phyloP scores from a whole-genome alignment of 768 basidiomycete genomes.

The Rickenella mellea region DNA sequence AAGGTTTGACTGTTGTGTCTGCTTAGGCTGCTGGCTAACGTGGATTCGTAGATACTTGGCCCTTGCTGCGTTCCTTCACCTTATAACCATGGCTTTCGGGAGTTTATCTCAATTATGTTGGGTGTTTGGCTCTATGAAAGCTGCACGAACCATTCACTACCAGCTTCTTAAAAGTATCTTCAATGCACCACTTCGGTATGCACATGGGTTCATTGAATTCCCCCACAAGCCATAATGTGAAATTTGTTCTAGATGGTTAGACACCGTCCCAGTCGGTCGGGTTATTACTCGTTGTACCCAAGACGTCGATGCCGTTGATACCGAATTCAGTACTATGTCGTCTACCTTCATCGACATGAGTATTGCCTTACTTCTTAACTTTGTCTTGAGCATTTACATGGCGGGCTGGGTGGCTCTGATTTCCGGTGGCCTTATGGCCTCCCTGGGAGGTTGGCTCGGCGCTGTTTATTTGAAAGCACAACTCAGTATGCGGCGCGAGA shows the following conservation, averaged over 20 bases:
- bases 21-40: no score
- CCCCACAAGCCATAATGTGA: no score
- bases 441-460: slow-evolving; percentile 24
- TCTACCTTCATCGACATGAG: slow-evolving; percentile 1
- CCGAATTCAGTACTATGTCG: neutral
- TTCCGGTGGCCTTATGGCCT: slow-evolving; percentile 15
- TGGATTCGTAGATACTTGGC: slow-evolving; percentile 34
- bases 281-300: slow-evolving; percentile 21
- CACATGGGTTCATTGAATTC: no score
- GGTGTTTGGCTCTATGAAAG: slow-evolving; percentile 37
- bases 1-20: slow-evolving; percentile 6
- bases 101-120: slow-evolving; percentile 29
- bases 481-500: slow-evolving; percentile 23
- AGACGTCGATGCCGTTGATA: slow-evolving; percentile 10
- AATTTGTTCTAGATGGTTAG: slow-evolving; percentile 17
- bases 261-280: slow-evolving; percentile 19
- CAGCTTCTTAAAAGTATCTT: slow-evolving; percentile 43
- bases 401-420: slow-evolving; percentile 2
- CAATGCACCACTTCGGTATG: slow-evolving; percentile 52
- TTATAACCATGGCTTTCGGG: slow-evolving; percentile 38
- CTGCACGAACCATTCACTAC: slow-evolving; percentile 44
- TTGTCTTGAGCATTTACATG: neutral
- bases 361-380: slow-evolving; percentile 14
- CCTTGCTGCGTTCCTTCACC: slow-evolving; percentile 28
- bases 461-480: slow-evolving; percentile 34